Evolutionary conservation across 345 rosid genomes (phyloP).

Genomic region (Euphorbia peplus): DNA sequence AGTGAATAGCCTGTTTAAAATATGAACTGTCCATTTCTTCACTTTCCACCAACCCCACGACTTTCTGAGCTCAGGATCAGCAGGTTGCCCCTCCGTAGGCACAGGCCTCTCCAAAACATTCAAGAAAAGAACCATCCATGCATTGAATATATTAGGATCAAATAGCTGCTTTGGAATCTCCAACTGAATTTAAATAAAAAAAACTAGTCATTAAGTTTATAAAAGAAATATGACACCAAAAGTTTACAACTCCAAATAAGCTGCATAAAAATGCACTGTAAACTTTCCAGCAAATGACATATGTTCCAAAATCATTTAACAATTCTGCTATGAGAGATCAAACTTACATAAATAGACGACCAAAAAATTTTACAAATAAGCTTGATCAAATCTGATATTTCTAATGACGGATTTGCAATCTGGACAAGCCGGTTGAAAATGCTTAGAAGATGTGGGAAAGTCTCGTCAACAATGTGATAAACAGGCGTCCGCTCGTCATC

Average conservation of each 20-base stretch:
- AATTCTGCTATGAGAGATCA: not conserved
- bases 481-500: constrained; percentile 95
- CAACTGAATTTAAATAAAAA: constrained; percentile 47
- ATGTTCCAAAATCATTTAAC: not conserved
- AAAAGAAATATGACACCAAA: no score
- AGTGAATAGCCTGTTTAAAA: constrained; percentile 86
- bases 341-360: constrained; percentile 95
- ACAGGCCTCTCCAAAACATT: constrained; percentile 87
- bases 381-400: constrained; percentile 89
- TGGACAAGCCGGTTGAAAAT: constrained; percentile 82
- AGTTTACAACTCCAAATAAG: not conserved
- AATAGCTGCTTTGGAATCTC: constrained; percentile 88
- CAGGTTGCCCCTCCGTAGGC: constrained; percentile 91
- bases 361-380: constrained; percentile 97
- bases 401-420: constrained; percentile 73
- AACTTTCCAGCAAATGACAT: not conserved
- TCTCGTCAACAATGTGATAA: constrained; percentile 75
- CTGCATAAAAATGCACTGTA: not conserved
- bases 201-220: not conserved
- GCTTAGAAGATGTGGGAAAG: constrained; percentile 73
- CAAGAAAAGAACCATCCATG: constrained; percentile 95
- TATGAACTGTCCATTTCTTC: constrained; percentile 99
- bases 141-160: constrained; percentile 75
- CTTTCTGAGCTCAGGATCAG: constrained; percentile 83
- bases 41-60: constrained; percentile 99